Conservation (phyloP, 805 yeast species). For the Pichia thaimueangensis region DNA sequence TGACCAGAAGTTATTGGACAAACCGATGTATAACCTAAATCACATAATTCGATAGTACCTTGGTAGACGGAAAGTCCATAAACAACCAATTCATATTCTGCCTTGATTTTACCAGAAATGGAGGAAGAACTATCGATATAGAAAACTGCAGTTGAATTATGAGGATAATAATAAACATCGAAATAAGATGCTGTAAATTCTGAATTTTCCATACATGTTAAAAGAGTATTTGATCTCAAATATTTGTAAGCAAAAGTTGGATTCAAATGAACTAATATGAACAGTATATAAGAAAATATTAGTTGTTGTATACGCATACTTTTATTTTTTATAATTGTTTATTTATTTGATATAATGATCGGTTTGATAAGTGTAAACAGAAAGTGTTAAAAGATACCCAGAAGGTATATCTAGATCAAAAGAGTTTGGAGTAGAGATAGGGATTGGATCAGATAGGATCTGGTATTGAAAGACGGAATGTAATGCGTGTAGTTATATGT, state of each 20-base stretch:
- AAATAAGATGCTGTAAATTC: constrained; percentile 79
- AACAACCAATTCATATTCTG: constrained; percentile 59
- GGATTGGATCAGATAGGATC: too few relatives aligned
- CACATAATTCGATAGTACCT: constrained; percentile 58
- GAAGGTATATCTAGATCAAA: too few relatives aligned
- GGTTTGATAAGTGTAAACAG: too few relatives aligned
- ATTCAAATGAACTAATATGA: neutral
- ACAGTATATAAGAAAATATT: neutral
- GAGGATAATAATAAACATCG: constrained; percentile 68
- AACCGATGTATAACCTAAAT: constrained; percentile 42
- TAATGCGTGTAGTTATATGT: too few relatives aligned
- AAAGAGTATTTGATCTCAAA: constrained; percentile 49
- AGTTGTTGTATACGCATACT: too few relatives aligned
- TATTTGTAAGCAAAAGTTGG: constrained; percentile 4
- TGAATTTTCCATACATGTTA: constrained; percentile 90
- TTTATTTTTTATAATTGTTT: too few relatives aligned
- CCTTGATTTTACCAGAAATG: constrained; percentile 63
- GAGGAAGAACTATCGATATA: constrained; percentile 75
- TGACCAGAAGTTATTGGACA: constrained; percentile 91
- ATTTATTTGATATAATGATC: too few relatives aligned
- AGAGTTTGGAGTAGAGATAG: too few relatives aligned
- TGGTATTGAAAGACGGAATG: too few relatives aligned
- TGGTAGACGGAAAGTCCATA: constrained; percentile 70
- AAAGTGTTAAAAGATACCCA: too few relatives aligned
- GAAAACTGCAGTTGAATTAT: constrained; percentile 53